Conservation (phyloP, 1,284 basidiomycete genomes). For the Wolfiporia cocos region DNA sequence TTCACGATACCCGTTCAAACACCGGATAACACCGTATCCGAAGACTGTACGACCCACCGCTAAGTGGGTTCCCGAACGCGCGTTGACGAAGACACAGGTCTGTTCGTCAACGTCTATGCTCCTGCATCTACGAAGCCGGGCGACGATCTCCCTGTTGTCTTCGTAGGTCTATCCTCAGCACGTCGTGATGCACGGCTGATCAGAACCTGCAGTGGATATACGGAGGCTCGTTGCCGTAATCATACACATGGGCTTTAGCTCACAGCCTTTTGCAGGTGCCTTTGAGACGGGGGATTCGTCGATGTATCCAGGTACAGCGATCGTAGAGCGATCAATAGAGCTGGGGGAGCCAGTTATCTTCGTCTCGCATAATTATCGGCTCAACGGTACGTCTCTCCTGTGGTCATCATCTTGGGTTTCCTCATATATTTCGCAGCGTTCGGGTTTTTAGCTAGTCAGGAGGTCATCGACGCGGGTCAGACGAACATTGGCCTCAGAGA, state of each 20-base stretch:
- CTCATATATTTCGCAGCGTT: slow-evolving; percentile 20
- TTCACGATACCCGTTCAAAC: too few species aligned
- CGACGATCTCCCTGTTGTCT: slow-evolving; percentile 48
- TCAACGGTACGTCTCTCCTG: neutral
- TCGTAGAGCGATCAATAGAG: slow-evolving; percentile 41
- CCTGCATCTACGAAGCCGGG: slow-evolving; percentile 31
- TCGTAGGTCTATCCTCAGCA: too few species aligned
- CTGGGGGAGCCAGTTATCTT: slow-evolving; percentile 42
- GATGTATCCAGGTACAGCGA: slow-evolving; percentile 16
- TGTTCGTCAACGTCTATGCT: slow-evolving; percentile 50
- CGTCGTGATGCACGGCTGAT: too few species aligned
- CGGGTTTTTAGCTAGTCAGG: slow-evolving; percentile 45
- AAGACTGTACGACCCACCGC: too few species aligned
- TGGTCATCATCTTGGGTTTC: neutral
- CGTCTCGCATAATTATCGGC: slow-evolving; percentile 50
- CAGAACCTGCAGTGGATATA: slow-evolving; percentile 47
- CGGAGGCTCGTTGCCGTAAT: too few species aligned
- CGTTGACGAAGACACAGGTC: too few species aligned
- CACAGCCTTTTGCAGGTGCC: slow-evolving; percentile 30
- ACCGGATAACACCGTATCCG: too few species aligned
- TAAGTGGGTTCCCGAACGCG: too few species aligned
- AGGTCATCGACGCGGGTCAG: slow-evolving; percentile 42
- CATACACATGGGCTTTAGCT: too few species aligned
- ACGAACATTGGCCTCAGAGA: slow-evolving; percentile 50
- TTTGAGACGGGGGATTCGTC: slow-evolving; percentile 24